Conservation (phyloP, 2,329 filamentous ascomycete genomes). For the Rosellinia necatrix region DNA sequence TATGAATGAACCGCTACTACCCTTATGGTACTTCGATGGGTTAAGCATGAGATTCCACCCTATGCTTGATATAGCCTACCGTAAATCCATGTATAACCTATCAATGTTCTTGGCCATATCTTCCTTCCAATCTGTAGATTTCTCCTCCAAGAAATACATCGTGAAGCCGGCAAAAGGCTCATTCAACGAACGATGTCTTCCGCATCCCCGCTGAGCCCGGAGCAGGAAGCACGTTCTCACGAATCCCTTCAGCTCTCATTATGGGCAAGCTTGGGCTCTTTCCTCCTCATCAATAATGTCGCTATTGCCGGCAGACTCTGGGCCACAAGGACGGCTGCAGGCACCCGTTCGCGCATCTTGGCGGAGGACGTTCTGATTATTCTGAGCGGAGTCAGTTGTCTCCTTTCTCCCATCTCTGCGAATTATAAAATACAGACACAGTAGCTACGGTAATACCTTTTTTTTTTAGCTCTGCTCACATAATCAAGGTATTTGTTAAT, state of each 20-base stretch:
- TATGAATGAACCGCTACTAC: too few relatives aligned
- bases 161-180: conserved; percentile 3
- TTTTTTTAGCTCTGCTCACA: neutral
- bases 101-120: too few relatives aligned
- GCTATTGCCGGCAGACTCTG: conserved; percentile 31
- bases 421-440: neutral
- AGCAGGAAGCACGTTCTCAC: conserved; percentile 22
- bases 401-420: neutral
- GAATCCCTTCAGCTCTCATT: conserved; percentile 31
- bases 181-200: conserved; percentile 3
- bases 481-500: conserved; percentile 31
- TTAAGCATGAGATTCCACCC: too few relatives aligned
- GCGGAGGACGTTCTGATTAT: conserved; percentile 32
- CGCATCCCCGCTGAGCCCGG: conserved; percentile 8
- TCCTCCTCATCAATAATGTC: conserved; percentile 33
- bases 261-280: conserved; percentile 32
- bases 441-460: neutral
- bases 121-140: too few relatives aligned
- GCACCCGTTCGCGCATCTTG: conserved; percentile 27
- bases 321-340: conserved; percentile 32
- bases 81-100: too few relatives aligned
- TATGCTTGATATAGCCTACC: too few relatives aligned
- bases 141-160: too few relatives aligned
- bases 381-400: conserved; percentile 31
- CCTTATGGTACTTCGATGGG: too few relatives aligned